These are phyloP conservation scores for Aspergillus luchuensis DNA, from an alignment of 2,329 filamentous ascomycete genomes.

Conservation along the genomic window DNA sequence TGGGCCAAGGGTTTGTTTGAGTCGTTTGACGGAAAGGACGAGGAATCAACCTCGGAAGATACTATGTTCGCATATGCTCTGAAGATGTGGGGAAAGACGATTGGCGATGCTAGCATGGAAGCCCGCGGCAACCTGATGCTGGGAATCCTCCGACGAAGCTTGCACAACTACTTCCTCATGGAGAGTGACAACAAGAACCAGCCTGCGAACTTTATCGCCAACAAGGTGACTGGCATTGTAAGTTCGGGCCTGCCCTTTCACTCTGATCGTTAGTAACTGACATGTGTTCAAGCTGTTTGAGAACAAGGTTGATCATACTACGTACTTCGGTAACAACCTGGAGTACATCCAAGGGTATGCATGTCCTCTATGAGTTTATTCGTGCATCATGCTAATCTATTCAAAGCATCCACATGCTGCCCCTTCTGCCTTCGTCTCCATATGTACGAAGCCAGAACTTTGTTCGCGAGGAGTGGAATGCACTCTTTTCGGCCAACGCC, in stretches of 20 bases:
- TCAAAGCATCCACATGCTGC: slow-evolving; percentile 79
- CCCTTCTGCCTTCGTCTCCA: slow-evolving; percentile 67
- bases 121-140: slow-evolving; percentile 83
- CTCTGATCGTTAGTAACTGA: background rate
- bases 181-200: slow-evolving; percentile 68
- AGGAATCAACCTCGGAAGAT: slow-evolving; percentile 88
- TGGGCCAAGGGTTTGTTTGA: slow-evolving; percentile 71
- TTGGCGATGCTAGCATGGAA: slow-evolving; percentile 76
- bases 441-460: slow-evolving; percentile 69
- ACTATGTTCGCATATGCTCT: slow-evolving; percentile 82
- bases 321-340: slow-evolving; percentile 75
- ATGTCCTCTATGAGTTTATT: background rate
- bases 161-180: slow-evolving; percentile 84
- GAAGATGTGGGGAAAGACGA: slow-evolving; percentile 89
- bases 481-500: slow-evolving; percentile 70
- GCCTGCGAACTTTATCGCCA: slow-evolving; percentile 74
- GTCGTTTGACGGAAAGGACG: slow-evolving; percentile 57
- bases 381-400: slow-evolving; percentile 29
- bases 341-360: slow-evolving; percentile 67
- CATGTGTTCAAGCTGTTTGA: slow-evolving; percentile 67
- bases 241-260: slow-evolving; percentile 15
- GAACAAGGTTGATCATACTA: slow-evolving; percentile 92
- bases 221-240: slow-evolving; percentile 67
- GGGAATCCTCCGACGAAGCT: slow-evolving; percentile 70
- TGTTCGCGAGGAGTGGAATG: slow-evolving; percentile 79